Base-by-base conservation (phyloP, 1,139 yeast species). In the Kodamaea sp. region DNA sequence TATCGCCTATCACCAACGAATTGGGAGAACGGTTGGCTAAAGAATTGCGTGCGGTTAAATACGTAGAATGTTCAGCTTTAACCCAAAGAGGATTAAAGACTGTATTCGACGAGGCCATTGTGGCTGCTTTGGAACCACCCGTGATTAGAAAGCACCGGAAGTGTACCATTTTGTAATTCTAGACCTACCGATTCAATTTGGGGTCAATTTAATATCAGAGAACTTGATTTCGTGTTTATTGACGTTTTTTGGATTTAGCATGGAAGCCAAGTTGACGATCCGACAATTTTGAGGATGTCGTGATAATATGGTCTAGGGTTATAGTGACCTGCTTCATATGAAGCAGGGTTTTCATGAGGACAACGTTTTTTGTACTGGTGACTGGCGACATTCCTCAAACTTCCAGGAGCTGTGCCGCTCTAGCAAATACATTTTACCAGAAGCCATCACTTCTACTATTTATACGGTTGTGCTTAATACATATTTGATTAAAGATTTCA, bases 1-100 rank as follows among this genome's bases (percentile, higher is more conserved):
- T 87, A 58, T 74, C 83, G 36, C 97, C 97, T 42, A 88, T 92
- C 53, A 70, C 88, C 38, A 74, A 81, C 38, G 96, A 87, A 47
- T 84, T 80, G 66, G 98, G 98, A 47, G 96, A 88, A 53, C 83
- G 84, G 59, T 75, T 92, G 48, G 97, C 98, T 28, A 84, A 85
- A 62, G 97, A 90, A 51, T 77, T 90, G 47, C 83, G 94, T 45
- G 97, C 97, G 10, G 96, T 92, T 35, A 90, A 90, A 63, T 92
- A 92, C 61, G 96, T 89, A 31, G 97, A 90, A 66, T 90, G 97
- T 66, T 88, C 97, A 11, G 97, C 97, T n/a, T 76, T 92, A 56
- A 90, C 97, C 36, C 97, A 90, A 68, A 82, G 90, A 60, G 97
- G 97, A 10, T 77, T 90, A 60, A 90, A 90, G 67, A 89, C 94